Evolutionary conservation across 2,329 filamentous ascomycete genomes (phyloP).

Genomic region (Pseudogymnoascus sp.): DNA sequence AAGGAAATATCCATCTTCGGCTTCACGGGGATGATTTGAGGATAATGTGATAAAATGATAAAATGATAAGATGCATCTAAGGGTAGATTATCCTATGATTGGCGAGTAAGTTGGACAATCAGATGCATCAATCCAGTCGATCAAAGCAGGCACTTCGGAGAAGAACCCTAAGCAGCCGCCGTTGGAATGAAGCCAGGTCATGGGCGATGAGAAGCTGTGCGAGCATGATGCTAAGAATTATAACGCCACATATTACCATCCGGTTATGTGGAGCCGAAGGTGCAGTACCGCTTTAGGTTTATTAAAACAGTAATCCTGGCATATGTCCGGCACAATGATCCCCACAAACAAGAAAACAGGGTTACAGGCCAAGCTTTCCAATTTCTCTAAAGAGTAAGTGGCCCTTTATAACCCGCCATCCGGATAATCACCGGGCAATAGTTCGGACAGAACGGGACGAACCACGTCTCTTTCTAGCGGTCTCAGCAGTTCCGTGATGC

Average conservation of each 20-base stretch:
- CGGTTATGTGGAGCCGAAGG: background rate
- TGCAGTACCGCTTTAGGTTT: background rate
- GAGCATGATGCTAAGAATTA: background rate
- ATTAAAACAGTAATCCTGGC: background rate
- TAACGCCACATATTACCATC: background rate
- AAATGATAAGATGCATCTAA: no score
- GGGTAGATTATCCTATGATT: background rate
- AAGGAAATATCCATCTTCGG: background rate
- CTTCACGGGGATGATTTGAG: background rate
- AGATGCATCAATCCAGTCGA: background rate
- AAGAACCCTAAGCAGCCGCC: background rate
- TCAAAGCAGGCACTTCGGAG: background rate
- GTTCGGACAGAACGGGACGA: background rate
- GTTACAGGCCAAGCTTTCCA: background rate
- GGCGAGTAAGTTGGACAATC: background rate
- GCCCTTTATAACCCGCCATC: background rate
- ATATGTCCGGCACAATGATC: background rate
- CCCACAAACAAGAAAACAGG: background rate
- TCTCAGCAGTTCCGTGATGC: background rate
- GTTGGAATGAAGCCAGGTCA: background rate
- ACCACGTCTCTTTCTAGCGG: background rate
- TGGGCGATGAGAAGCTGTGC: background rate
- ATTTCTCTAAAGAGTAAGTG: no score
- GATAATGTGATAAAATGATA: background rate
- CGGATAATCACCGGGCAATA: background rate